phyloP scores from a whole-genome alignment of 1,284 basidiomycete genomes.

The Trichosporon faecale region DNA sequence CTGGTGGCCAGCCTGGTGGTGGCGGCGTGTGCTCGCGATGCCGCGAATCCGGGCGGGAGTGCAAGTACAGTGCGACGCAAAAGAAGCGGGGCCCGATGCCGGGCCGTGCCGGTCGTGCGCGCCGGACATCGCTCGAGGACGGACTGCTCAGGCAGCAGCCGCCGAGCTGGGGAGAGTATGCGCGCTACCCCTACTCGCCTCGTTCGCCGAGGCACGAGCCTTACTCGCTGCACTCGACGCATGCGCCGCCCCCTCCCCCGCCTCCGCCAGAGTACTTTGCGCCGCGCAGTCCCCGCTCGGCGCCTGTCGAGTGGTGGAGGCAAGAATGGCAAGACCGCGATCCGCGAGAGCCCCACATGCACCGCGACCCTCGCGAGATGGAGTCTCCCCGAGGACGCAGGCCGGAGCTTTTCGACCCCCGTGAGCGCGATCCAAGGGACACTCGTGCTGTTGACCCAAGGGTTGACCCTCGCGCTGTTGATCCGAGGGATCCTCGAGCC shows the following conservation, averaged over 20 bases:
- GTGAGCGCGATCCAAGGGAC: not conserved
- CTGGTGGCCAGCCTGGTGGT: conserved; percentile 38
- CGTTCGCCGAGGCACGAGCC: conserved; percentile 1
- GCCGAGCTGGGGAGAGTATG: not conserved
- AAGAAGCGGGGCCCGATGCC: conserved; percentile 49
- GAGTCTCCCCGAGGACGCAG: not conserved
- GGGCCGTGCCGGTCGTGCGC: conserved; percentile 21
- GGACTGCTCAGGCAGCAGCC: not conserved
- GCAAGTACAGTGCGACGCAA: conserved; percentile 45
- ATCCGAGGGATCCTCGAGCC: not conserved
- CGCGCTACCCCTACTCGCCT: not conserved
- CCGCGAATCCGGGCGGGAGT: conserved; percentile 39
- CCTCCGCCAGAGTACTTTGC: not conserved
- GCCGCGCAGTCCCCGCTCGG: not conserved
- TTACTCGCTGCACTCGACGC: not conserved
- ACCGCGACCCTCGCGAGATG: not conserved
- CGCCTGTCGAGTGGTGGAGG: conserved; percentile 1
- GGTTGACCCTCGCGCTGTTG: not conserved
- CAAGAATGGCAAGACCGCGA: not conserved
- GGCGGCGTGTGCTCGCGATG: conserved; percentile 41
- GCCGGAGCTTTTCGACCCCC: not conserved
- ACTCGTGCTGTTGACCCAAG: not conserved
- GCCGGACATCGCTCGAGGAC: not conserved
- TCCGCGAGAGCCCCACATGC: not conserved
- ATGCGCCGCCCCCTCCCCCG: not conserved